Evolutionary conservation across 176 grass and related monocot genomes (phyloP).

Genomic region (Stipa capillata): DNA sequence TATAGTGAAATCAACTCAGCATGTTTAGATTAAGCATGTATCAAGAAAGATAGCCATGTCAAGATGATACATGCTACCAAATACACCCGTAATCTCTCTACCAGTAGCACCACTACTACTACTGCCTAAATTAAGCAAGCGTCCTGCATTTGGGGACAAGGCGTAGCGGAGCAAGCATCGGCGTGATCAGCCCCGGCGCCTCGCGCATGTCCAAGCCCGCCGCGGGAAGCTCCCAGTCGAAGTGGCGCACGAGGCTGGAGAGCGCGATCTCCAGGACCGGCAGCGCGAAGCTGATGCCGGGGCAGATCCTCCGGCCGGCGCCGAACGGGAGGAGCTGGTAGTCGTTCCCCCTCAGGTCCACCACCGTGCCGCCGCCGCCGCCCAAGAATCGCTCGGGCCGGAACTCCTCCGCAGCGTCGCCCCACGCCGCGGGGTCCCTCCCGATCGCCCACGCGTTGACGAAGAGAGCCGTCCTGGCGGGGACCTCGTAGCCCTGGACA

Average conservation of each 20-base stretch:
- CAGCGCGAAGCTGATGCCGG: conserved; percentile 47
- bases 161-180: conserved; percentile 31
- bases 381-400: conserved; percentile 50
- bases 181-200: conserved; percentile 39
- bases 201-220: conserved; percentile 44
- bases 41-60: too few species aligned
- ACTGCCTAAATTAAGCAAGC: not conserved
- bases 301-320: conserved; percentile 57
- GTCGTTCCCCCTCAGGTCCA: conserved; percentile 46
- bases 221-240: conserved; percentile 51
- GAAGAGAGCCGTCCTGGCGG: conserved; percentile 29
- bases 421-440: conserved; percentile 51
- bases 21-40: too few species aligned
- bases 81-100: too few species aligned
- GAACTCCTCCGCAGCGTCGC: conserved; percentile 45
- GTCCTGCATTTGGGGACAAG: conserved; percentile 25
- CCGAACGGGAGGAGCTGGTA: conserved; percentile 61
- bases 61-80: too few species aligned
- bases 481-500: conserved; percentile 49
- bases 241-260: conserved; percentile 25
- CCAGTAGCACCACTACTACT: too few species aligned
- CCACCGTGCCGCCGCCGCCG: not conserved
- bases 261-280: conserved; percentile 47
- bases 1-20: too few species aligned
- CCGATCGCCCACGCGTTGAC: conserved; percentile 64